Percentiles rank a stretch among this genome's conserved stretches.
Evolutionary conservation across 202 grass and related monocot genomes (phyloP).

Genomic region (Alloteropsis angusta): DNA sequence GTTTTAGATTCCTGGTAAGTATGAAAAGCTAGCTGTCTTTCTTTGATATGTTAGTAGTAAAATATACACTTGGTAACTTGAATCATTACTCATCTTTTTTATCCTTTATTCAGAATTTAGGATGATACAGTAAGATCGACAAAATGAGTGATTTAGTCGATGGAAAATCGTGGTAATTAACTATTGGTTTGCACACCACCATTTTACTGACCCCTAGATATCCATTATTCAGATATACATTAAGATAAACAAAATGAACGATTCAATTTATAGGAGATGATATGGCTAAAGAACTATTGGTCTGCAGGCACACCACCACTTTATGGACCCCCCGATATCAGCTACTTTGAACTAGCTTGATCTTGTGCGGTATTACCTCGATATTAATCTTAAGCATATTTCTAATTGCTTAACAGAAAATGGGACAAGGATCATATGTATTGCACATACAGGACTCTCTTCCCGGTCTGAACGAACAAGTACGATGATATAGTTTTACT

Average conservation of each 20-base stretch:
- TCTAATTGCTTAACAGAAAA: background rate
- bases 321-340: background rate
- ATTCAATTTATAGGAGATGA: background rate
- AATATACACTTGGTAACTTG: background rate
- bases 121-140: background rate
- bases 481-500: background rate
- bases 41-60: background rate
- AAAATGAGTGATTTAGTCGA: background rate
- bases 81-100: background rate
- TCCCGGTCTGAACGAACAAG: background rate
- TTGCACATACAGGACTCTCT: background rate
- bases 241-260: background rate
- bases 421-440: background rate
- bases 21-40: background rate
- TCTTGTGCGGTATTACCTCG: background rate
- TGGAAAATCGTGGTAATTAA: background rate
- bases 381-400: background rate
- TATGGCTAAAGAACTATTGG: background rate
- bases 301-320: background rate
- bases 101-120: background rate
- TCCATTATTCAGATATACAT: background rate
- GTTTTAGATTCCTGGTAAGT: constrained; percentile 41
- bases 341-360: background rate
- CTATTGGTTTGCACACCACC: background rate
- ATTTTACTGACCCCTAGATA: background rate